These are phyloP conservation scores for Arachis hypogaea DNA, from an alignment of 306 rosid species.

Conservation along the genomic window DNA sequence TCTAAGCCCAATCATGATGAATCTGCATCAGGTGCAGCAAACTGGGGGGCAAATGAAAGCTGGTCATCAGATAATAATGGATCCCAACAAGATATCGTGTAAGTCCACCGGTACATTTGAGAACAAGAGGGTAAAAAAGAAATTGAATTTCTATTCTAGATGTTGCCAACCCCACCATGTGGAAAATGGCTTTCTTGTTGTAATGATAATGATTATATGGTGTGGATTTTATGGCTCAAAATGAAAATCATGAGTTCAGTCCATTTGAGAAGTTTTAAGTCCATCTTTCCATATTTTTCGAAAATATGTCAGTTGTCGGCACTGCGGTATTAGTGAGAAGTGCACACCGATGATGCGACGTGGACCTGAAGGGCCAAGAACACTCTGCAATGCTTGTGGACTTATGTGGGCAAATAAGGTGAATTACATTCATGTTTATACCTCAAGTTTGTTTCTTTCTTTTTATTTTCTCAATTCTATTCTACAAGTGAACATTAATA, in stretches of 20 bases:
- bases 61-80: constrained; percentile 56
- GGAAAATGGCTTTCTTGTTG: constrained; percentile 1
- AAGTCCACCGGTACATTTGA: constrained; percentile 47
- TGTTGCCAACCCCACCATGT: neutral
- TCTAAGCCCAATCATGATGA: constrained; percentile 68
- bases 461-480: constrained; percentile 24
- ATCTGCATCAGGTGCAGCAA: constrained; percentile 56
- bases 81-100: constrained; percentile 70
- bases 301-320: constrained; percentile 59
- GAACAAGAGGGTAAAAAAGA: constrained; percentile 10
- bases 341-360: constrained; percentile 84
- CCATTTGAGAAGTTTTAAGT: constrained; percentile 30
- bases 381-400: constrained; percentile 88
- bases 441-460: neutral
- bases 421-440: constrained; percentile 28
- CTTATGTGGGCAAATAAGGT: constrained; percentile 95
- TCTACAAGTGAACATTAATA: neutral
- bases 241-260: constrained; percentile 13
- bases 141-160: constrained; percentile 17
- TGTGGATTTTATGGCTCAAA: neutral
- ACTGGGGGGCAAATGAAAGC: constrained; percentile 59
- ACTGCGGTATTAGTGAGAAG: constrained; percentile 76
- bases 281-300: neutral
- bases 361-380: constrained; percentile 87
- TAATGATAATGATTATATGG: neutral